phyloP scores from a whole-genome alignment of 441 rosid species.

The Biscutella laevigata region DNA sequence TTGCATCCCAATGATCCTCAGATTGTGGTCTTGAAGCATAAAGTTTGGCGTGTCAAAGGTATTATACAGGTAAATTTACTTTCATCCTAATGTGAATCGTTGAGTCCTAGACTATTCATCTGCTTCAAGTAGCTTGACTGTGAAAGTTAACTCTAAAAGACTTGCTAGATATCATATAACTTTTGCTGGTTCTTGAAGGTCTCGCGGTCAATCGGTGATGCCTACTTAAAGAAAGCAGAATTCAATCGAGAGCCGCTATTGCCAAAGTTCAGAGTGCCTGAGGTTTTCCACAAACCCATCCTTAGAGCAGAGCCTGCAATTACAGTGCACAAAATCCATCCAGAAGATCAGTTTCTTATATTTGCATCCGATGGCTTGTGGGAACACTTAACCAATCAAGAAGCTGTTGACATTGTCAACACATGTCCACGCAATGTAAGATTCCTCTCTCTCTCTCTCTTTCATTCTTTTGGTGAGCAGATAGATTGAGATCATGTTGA shows the following conservation, averaged over 20 bases:
- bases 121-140: not conserved
- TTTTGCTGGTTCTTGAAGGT: slow-evolving; percentile 15
- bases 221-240: slow-evolving; percentile 30
- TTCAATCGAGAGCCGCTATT: slow-evolving; percentile 28
- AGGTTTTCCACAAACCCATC: slow-evolving; percentile 20
- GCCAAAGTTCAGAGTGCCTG: slow-evolving; percentile 30
- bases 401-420: slow-evolving; percentile 29
- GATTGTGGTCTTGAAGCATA: slow-evolving; percentile 30
- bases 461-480: not conserved
- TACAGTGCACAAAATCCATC: slow-evolving; percentile 23
- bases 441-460: not conserved
- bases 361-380: slow-evolving; percentile 32
- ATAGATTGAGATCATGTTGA: not conserved
- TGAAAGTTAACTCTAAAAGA: too few species aligned
- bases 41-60: slow-evolving; percentile 33
- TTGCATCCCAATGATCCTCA: slow-evolving; percentile 33
- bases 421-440: slow-evolving; percentile 23
- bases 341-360: slow-evolving; percentile 31
- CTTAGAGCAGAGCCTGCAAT: slow-evolving; percentile 27
- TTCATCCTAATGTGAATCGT: not conserved
- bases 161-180: not conserved
- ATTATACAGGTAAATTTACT: slow-evolving; percentile 24
- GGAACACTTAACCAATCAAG: slow-evolving; percentile 27
- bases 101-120: not conserved
- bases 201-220: slow-evolving; percentile 30